These are phyloP conservation scores for Cicer cuneatum DNA, from an alignment of 306 rosid genomes.

Conservation along the genomic window DNA sequence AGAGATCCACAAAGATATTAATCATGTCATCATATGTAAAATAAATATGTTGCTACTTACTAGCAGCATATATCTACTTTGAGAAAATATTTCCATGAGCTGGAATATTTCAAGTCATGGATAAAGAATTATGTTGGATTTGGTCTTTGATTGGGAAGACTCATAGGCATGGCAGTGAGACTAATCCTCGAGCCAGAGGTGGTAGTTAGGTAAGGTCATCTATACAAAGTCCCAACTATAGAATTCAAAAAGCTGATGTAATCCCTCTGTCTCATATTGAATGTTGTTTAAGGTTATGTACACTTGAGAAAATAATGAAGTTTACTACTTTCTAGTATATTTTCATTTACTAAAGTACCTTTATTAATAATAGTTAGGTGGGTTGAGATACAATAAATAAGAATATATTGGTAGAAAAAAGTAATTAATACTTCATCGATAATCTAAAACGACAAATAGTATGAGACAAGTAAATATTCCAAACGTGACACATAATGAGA, in stretches of 20 bases:
- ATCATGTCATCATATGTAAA: constrained; percentile 10
- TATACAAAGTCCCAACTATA: neutral
- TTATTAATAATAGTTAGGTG: too few species aligned
- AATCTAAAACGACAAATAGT: too few species aligned
- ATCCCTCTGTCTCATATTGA: too few species aligned
- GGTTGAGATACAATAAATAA: too few species aligned
- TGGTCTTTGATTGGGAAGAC: neutral
- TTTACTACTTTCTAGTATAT: too few species aligned
- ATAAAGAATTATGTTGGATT: constrained; percentile 21
- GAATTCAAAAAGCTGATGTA: neutral
- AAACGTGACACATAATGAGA: too few species aligned
- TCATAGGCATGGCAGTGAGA: neutral
- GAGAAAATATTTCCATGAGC: constrained; percentile 11
- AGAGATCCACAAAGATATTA: neutral
- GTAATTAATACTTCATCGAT: too few species aligned
- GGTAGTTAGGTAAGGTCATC: neutral
- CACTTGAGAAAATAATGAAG: too few species aligned
- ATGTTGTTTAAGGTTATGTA: too few species aligned
- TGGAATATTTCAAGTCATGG: neutral
- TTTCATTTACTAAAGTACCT: too few species aligned
- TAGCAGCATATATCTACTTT: neutral
- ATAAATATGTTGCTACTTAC: constrained; percentile 13
- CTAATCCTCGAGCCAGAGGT: neutral
- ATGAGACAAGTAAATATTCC: too few species aligned
- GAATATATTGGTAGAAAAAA: too few species aligned